phyloP scores from a whole-genome alignment of 345 rosid genomes.

The Lepidium aucheri region DNA sequence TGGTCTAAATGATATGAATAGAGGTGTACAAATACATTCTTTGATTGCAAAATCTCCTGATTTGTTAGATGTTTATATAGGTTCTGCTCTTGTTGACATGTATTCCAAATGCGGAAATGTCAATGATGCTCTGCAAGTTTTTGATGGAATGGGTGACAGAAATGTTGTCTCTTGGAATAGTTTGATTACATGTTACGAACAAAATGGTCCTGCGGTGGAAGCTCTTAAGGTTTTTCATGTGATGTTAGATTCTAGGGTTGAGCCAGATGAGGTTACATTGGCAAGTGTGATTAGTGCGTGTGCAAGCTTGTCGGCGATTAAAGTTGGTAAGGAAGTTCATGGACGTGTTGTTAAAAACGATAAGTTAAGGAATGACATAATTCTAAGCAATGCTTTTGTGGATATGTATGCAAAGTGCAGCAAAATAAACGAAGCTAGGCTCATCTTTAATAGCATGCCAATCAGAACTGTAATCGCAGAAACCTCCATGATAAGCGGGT shows the following conservation, averaged over 20 bases:
- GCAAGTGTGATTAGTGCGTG: conserved; percentile 87
- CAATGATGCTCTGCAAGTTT: conserved; percentile 44
- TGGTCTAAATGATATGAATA: conserved; percentile 33
- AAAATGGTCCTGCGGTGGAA: conserved; percentile 63
- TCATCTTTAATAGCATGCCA: conserved; percentile 60
- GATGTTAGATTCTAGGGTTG: conserved; percentile 47
- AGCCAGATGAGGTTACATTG: conserved; percentile 71
- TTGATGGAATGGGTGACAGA: conserved; percentile 48
- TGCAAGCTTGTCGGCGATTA: conserved; percentile 50
- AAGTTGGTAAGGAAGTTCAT: conserved; percentile 67
- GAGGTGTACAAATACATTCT: conserved; percentile 68
- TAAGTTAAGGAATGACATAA: conserved; percentile 54
- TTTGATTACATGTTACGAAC: conserved; percentile 79
- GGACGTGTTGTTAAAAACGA: conserved; percentile 42
- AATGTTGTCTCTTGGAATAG: conserved; percentile 88
- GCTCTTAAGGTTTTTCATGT: conserved; percentile 51
- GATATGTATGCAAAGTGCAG: conserved; percentile 78
- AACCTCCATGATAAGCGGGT: conserved; percentile 82
- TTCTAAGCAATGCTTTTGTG: conserved; percentile 70
- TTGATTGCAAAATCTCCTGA: conserved; percentile 41
- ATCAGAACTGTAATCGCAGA: conserved; percentile 54
- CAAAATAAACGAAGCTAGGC: conserved; percentile 50
- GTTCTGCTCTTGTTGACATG: conserved; percentile 81
- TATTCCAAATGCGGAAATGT: conserved; percentile 69
- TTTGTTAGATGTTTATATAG: conserved; percentile 50